Evolutionary conservation across 768 basidiomycete genomes (phyloP).

Genomic region (Auriculariales sp.): DNA sequence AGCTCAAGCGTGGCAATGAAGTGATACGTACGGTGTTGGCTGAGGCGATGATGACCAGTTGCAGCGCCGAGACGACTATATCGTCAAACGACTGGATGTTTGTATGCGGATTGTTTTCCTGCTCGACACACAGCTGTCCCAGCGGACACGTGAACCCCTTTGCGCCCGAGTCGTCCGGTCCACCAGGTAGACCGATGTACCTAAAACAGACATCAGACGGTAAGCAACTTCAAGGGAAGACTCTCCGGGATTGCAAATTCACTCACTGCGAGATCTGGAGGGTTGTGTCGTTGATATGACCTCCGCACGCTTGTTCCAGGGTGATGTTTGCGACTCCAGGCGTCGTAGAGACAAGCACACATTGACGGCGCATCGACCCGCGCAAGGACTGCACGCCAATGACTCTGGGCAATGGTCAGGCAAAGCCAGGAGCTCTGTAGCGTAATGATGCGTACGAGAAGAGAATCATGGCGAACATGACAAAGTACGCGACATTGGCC

Average conservation of each 20-base stretch:
- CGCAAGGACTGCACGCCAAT: slow-evolving; percentile 92
- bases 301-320: slow-evolving; percentile 61
- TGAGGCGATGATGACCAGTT: slow-evolving; percentile 73
- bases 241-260: no score
- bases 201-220: no score
- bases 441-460: slow-evolving; percentile 53
- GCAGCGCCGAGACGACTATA: slow-evolving; percentile 64
- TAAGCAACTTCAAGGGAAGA: no score
- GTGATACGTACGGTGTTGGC: slow-evolving; percentile 48
- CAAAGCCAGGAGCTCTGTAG: not conserved
- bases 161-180: slow-evolving; percentile 18
- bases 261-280: no score
- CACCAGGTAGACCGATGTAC: slow-evolving; percentile 26
- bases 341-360: slow-evolving; percentile 29
- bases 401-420: slow-evolving; percentile 31
- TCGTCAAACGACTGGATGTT: slow-evolving; percentile 78
- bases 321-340: slow-evolving; percentile 36
- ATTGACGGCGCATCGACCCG: slow-evolving; percentile 49
- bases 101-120: slow-evolving; percentile 47
- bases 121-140: slow-evolving; percentile 48
- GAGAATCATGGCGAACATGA: slow-evolving; percentile 74
- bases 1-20: slow-evolving; percentile 1
- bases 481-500: slow-evolving; percentile 80
- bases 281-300: slow-evolving; percentile 50
- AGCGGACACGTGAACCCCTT: slow-evolving; percentile 89